Conservation (phyloP, 2,329 filamentous ascomycete genomes). For the Arthrobotrys iridis region DNA sequence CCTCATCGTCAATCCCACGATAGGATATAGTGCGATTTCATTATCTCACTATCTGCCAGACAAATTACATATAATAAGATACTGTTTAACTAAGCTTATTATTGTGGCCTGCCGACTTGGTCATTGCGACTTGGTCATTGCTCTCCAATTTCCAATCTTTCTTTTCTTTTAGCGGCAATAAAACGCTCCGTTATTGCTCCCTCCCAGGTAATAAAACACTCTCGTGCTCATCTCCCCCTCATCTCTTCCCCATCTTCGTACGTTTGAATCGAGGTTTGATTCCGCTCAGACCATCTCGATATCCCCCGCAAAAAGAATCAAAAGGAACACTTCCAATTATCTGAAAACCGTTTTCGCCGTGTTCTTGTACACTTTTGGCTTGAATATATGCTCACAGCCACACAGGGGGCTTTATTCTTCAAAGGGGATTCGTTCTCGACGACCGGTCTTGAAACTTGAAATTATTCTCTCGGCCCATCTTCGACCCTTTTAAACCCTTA, state of each 20-base stretch:
- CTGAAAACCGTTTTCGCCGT: neutral
- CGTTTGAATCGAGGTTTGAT: constrained; percentile 21
- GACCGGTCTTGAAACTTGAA: constrained; percentile 15
- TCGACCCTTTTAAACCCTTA: constrained; percentile 19
- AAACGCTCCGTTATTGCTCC: constrained; percentile 41
- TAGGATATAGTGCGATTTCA: neutral
- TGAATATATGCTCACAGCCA: constrained; percentile 36
- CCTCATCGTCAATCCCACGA: neutral
- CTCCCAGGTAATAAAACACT: constrained; percentile 50
- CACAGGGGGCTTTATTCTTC: neutral
- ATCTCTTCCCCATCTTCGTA: constrained; percentile 30
- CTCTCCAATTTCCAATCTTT: constrained; percentile 3
- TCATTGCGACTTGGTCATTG: neutral
- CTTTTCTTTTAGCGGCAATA: constrained; percentile 18
- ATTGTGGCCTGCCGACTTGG: neutral
- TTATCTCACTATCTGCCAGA: constrained; percentile 14
- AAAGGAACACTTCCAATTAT: neutral
- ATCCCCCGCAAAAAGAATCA: constrained; percentile 13
- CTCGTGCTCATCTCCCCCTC: constrained; percentile 50
- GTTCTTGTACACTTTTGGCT: constrained; percentile 32
- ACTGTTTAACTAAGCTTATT: constrained; percentile 4
- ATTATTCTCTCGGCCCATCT: constrained; percentile 2
- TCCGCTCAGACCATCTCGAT: constrained; percentile 30
- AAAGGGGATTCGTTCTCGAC: constrained; percentile 31
- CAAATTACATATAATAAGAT: constrained; percentile 10